Percentiles rank a stretch among this genome's conserved stretches.
These are phyloP conservation scores for Heliophila coronopifolia DNA, from an alignment of 441 rosid genomes.

Conservation along the genomic window DNA sequence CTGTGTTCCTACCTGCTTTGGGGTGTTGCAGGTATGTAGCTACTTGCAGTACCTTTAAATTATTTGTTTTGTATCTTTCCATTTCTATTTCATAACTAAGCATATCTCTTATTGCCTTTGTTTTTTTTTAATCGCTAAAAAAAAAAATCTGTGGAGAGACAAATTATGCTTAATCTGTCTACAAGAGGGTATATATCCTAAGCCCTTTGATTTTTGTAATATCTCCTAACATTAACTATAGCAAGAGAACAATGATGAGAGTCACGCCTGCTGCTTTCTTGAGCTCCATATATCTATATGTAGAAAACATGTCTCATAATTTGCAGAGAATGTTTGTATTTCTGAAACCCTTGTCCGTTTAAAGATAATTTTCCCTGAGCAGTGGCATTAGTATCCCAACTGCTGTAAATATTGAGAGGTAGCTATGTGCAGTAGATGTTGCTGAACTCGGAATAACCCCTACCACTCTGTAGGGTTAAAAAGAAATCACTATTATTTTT, in stretches of 20 bases:
- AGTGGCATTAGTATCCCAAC: conserved; percentile 37
- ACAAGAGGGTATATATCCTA: conserved; percentile 50
- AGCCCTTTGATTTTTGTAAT: conserved; percentile 31
- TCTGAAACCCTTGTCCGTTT: conserved; percentile 13
- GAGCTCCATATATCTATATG: conserved; percentile 22
- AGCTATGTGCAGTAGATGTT: conserved; percentile 34
- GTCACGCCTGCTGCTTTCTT: conserved; percentile 35
- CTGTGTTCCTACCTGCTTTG: not conserved
- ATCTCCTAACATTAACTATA: conserved; percentile 38
- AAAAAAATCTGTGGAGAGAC: conserved; percentile 36
- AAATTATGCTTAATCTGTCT: conserved; percentile 45
- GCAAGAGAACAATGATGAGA: conserved; percentile 31
- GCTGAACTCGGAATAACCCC: conserved; percentile 83
- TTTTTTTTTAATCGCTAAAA: conserved; percentile 37
- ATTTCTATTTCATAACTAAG: conserved; percentile 23
- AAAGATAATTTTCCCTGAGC: conserved; percentile 33
- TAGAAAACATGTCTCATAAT: conserved; percentile 26
- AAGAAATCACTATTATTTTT: conserved; percentile 14
- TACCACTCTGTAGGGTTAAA: conserved; percentile 47
- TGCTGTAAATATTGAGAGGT: conserved; percentile 35
- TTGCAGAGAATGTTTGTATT: conserved; percentile 26
- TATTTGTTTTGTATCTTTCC: conserved; percentile 16
- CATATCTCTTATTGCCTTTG: not conserved
- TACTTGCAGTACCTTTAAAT: not conserved
- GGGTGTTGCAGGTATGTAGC: conserved; percentile 15